Percentiles rank a stretch among this genome's conserved stretches.
phyloP scores from a whole-genome alignment of 495 filamentous ascomycete species.

The Penicillium lividum region DNA sequence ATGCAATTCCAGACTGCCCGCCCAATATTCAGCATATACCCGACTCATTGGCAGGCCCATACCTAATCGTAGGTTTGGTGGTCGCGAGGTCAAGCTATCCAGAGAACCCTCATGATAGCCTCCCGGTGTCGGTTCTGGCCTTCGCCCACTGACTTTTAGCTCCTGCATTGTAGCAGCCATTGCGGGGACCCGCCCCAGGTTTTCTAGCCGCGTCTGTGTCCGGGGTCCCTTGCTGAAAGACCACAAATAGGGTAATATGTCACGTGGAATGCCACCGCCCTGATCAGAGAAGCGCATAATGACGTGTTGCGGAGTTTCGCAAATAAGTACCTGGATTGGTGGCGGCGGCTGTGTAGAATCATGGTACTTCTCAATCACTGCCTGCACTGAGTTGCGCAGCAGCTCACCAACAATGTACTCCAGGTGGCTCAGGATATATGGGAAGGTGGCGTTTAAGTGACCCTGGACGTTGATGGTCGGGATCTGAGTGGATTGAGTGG shows the following conservation, averaged over 20 bases:
- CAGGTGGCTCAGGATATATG: slow-evolving; percentile 92
- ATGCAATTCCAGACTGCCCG: slow-evolving; percentile 87
- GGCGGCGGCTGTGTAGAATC: slow-evolving; percentile 53
- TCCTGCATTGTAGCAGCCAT: slow-evolving; percentile 97
- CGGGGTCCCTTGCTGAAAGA: slow-evolving; percentile 91
- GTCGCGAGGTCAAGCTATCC: slow-evolving; percentile 72
- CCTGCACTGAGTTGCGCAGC: slow-evolving; percentile 91
- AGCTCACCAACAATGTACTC: slow-evolving; percentile 98
- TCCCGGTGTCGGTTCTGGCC: slow-evolving; percentile 23
- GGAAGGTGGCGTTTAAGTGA: slow-evolving; percentile 86
- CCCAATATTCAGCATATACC: slow-evolving; percentile 99
- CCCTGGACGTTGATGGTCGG: slow-evolving; percentile 85
- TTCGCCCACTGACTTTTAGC: slow-evolving; percentile 47
- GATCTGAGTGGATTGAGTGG: slow-evolving; percentile 65
- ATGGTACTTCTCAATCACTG: slow-evolving; percentile 71
- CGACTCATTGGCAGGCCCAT: slow-evolving; percentile 93
- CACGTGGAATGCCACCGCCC: slow-evolving; percentile 85
- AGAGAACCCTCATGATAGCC: slow-evolving; percentile 63
- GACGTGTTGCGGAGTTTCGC: slow-evolving; percentile 92
- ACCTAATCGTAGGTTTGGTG: slow-evolving; percentile 84
- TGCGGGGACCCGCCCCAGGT: slow-evolving; percentile 82
- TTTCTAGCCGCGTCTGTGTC: slow-evolving; percentile 69
- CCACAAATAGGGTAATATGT: slow-evolving; percentile 89
- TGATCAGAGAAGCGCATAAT: slow-evolving; percentile 95
- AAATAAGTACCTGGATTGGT: slow-evolving; percentile 90